phyloP scores from a whole-genome alignment of 306 rosid genomes.

The Vigna angularis region DNA sequence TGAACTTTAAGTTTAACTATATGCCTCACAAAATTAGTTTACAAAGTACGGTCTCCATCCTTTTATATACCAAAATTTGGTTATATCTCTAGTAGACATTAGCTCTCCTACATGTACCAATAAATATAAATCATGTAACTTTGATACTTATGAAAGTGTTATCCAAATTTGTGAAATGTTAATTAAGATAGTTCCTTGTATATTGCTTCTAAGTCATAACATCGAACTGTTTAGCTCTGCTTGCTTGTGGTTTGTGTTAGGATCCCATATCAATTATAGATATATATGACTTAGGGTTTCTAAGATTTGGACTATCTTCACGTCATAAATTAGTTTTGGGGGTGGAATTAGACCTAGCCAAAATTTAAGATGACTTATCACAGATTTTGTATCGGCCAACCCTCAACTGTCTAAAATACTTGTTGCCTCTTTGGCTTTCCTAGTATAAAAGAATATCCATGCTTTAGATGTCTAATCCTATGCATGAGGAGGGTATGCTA shows the following conservation, averaged over 20 bases:
- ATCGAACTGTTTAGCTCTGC: constrained; percentile 5
- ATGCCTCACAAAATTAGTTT: too few relatives aligned
- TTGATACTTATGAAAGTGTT: constrained; percentile 12
- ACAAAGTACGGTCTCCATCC: too few relatives aligned
- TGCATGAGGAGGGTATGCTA: too few relatives aligned
- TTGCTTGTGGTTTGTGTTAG: background rate
- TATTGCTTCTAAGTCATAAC: background rate
- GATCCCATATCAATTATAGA: background rate
- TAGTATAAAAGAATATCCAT: too few relatives aligned
- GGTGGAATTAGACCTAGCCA: background rate
- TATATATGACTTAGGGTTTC: background rate
- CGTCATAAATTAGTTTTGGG: background rate
- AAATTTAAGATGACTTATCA: background rate
- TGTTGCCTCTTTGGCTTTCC: background rate
- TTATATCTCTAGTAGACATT: too few relatives aligned
- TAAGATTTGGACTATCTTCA: background rate
- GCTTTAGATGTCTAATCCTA: too few relatives aligned
- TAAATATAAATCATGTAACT: constrained; percentile 5
- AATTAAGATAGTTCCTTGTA: constrained; percentile 25
- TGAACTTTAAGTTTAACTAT: too few relatives aligned
- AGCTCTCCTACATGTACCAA: background rate
- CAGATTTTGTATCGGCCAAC: background rate
- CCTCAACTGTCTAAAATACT: background rate
- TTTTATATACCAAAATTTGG: too few relatives aligned
- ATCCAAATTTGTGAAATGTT: background rate